Percentiles rank a stretch among this genome's conserved stretches.
phyloP scores from a whole-genome alignment of 75 land plant genomes.

The Gnetum montanum region DNA sequence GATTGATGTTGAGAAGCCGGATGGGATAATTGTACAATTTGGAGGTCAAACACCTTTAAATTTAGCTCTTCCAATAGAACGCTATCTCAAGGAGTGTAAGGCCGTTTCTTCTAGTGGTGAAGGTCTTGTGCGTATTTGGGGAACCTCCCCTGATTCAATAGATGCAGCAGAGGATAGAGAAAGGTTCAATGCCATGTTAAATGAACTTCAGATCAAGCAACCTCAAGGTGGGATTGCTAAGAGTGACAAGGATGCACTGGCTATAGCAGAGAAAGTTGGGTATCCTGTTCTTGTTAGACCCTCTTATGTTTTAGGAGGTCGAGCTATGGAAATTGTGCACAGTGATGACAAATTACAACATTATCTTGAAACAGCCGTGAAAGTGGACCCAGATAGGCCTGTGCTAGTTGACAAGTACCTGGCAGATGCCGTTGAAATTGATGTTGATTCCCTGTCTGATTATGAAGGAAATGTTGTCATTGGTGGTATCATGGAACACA shows the following conservation, averaged over 20 bases:
- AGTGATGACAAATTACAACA: constrained; percentile 77
- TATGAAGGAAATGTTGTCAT: constrained; percentile 80
- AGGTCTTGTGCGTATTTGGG: constrained; percentile 84
- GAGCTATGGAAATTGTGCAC: constrained; percentile 99
- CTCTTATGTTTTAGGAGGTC: constrained; percentile 97
- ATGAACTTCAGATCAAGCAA: constrained; percentile 80
- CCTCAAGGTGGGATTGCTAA: constrained; percentile 98
- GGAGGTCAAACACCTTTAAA: constrained; percentile 99
- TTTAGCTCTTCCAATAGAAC: constrained; percentile 84
- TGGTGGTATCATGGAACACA: constrained; percentile 99
- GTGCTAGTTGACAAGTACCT: constrained; percentile 89
- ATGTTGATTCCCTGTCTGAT: constrained; percentile 92
- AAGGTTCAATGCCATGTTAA: constrained; percentile 80
- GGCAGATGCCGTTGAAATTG: constrained; percentile 89
- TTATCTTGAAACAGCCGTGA: constrained; percentile 85
- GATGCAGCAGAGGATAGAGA: constrained; percentile 99
- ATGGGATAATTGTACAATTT: constrained; percentile 97
- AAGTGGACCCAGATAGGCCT: constrained; percentile 95
- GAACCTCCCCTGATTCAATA: constrained; percentile 97
- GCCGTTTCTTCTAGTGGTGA: constrained; percentile 55
- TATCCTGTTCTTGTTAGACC: constrained; percentile 98
- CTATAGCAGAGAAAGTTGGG: constrained; percentile 77
- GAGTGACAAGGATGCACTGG: constrained; percentile 85
- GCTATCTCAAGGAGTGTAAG: constrained; percentile 67
- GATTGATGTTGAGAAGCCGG: constrained; percentile 85